Base-by-base conservation (phyloP, 1,284 basidiomycete genomes). In the Leccinum insolens region DNA sequence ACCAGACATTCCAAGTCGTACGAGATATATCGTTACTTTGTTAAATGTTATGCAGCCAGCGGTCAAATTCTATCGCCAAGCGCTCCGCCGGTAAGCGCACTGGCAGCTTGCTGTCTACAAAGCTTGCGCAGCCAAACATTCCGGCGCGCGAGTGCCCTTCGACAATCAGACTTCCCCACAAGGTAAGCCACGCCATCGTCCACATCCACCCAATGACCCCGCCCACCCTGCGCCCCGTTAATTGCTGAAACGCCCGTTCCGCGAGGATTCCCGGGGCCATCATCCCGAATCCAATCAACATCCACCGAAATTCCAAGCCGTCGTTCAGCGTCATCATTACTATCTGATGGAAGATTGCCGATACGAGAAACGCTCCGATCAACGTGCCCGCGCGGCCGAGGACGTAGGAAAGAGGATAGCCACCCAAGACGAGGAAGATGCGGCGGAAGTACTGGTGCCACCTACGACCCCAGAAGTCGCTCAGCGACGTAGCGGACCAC, bases 261-360 rank as follows among this genome's bases (percentile, higher is more conserved):
- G 86, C 61, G 3, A 85, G 66, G 9, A 86, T 72, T 5, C 88
- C 89, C 0, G 87, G 71, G 2, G 83, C 83, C 74, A 83, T 86
- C 72, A 88, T 78, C 73, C 75, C 75, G 62, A 75, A 74, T 0
- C 71, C 68, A 9, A 69, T 14, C n/a, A 39, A n/a, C 37, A 39
- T 62, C 60, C 31, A 20, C 64, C 39, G 83, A 81, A 46, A 88
- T 84, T 0, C 81, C 81, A 9, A 88, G 88, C 14, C 77, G 79
- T 2, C 84, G 86, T 81, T 86, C 82, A 0, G 85, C 84, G 81
- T 86, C 88, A 28, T 31, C 25, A 88, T 71, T 3, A 84, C 88
- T 28, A 84, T 70, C 71, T 85, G 81, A 70, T 91, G 90, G 55
- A 90, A 73, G 3, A 88, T 63, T 7, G 84, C 89, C 1, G 89